Percentiles rank a stretch among this genome's conserved stretches.
phyloP scores from a whole-genome alignment of 164 flowering plant species.

The Magnolia kwangsiensis region DNA sequence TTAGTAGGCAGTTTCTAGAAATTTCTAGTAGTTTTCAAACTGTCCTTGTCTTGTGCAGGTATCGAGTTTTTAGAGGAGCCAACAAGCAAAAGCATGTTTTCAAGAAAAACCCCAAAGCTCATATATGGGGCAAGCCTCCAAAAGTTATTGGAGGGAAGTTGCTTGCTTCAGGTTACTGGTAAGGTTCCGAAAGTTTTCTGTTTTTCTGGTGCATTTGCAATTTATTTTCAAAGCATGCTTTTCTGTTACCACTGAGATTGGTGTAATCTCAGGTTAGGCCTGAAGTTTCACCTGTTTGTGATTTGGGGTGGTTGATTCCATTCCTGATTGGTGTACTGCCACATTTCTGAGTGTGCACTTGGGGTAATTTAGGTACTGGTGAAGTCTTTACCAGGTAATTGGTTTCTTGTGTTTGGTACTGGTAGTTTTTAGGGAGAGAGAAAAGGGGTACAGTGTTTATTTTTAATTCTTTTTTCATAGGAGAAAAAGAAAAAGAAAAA shows the following conservation, averaged over 20 bases:
- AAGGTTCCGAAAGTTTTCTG: conserved; percentile 21
- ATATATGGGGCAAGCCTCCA: conserved; percentile 86
- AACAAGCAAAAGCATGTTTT: conserved; percentile 90
- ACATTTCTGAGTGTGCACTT: too few relatives aligned
- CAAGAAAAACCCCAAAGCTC: conserved; percentile 83
- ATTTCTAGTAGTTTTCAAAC: not conserved
- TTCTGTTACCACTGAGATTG: not conserved
- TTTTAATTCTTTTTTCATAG: too few relatives aligned
- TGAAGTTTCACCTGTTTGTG: not conserved
- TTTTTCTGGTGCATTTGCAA: not conserved
- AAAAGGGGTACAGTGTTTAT: too few relatives aligned
- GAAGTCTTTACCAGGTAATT: too few relatives aligned
- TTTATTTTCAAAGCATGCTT: not conserved
- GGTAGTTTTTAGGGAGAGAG: too few relatives aligned
- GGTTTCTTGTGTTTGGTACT: too few relatives aligned
- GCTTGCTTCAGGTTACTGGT: conserved; percentile 99
- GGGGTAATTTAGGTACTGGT: too few relatives aligned
- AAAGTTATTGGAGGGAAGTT: conserved; percentile 88
- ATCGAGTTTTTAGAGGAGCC: conserved; percentile 83
- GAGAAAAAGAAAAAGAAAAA: too few relatives aligned
- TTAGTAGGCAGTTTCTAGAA: not conserved
- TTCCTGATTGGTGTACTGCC: not conserved
- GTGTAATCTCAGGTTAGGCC: not conserved
- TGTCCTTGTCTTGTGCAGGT: conserved; percentile 35
- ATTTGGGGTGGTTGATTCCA: not conserved